Evolutionary conservation across 768 basidiomycete genomes (phyloP).

Genomic region (Clavaria fumosa): DNA sequence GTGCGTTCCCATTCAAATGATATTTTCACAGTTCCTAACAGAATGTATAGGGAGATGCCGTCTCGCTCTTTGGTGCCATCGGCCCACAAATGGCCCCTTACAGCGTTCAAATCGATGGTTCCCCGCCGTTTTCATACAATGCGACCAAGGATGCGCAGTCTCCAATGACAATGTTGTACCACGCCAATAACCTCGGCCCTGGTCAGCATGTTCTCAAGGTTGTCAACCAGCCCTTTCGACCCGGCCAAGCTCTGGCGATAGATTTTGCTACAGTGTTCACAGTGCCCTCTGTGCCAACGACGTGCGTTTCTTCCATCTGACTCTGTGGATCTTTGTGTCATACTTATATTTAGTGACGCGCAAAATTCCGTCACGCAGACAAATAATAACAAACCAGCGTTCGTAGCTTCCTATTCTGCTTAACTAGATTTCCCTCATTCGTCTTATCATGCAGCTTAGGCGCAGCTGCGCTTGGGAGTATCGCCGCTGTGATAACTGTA

Average conservation of each 20-base stretch:
- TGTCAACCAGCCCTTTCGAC: background rate
- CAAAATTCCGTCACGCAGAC: no score
- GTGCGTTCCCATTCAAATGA: background rate
- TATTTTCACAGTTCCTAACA: background rate
- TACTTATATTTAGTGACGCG: no score
- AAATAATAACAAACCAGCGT: no score
- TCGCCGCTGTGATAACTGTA: no score
- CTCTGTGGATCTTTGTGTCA: no score
- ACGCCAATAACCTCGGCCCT: conserved; percentile 6
- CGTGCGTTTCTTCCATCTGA: background rate
- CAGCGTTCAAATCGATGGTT: conserved; percentile 5
- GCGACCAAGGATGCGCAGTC: conserved; percentile 2
- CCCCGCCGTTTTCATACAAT: background rate
- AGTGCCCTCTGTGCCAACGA: background rate
- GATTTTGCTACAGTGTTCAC: conserved; percentile 6
- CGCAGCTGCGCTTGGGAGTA: no score
- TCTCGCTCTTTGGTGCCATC: conserved; percentile 5
- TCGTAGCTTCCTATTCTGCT: no score
- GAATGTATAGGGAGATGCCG: conserved; percentile 1
- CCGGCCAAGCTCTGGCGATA: conserved; percentile 2
- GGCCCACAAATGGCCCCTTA: background rate
- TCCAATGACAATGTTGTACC: conserved; percentile 3
- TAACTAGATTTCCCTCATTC: no score
- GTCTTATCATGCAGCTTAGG: no score
- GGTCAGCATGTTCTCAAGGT: conserved; percentile 2